A percentile compares a stretch with the other conserved stretches of the same genome.
Evolutionary conservation across 257 asterid species (phyloP).

Genomic region (Jacaranda mimosifolia): DNA sequence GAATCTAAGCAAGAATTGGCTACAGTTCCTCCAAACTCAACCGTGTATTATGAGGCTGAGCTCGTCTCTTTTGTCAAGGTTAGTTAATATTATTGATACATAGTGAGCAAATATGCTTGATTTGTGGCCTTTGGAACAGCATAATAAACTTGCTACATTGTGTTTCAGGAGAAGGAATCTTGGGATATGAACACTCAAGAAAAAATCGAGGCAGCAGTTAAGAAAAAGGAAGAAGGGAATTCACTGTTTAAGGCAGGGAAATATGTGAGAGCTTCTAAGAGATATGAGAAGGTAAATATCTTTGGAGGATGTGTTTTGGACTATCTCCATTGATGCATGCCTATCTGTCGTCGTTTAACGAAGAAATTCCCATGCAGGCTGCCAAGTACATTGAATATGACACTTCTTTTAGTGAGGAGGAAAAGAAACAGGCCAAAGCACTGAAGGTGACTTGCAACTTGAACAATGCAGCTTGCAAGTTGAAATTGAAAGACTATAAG

Average conservation of each 20-base stretch:
- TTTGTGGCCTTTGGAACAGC: background rate
- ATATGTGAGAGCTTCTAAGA: conserved; percentile 64
- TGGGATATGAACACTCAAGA: conserved; percentile 77
- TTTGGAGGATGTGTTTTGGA: background rate
- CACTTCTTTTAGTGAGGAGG: conserved; percentile 64
- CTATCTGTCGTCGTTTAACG: background rate
- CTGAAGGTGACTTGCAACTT: conserved; percentile 63
- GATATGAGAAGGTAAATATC: conserved; percentile 69
- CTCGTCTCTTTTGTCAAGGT: conserved; percentile 76
- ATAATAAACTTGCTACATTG: background rate
- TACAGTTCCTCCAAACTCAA: conserved; percentile 71
- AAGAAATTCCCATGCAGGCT: conserved; percentile 60
- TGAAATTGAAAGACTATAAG: conserved; percentile 65
- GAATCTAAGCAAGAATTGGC: conserved; percentile 65
- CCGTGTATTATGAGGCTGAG: conserved; percentile 64
- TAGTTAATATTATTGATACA: conserved; percentile 3
- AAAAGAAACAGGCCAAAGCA: conserved; percentile 63
- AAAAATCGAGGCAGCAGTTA: conserved; percentile 73
- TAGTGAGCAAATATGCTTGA: background rate
- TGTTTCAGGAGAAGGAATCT: conserved; percentile 71
- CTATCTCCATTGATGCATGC: background rate
- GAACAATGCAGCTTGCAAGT: conserved; percentile 69
- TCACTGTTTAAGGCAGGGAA: conserved; percentile 68
- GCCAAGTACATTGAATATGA: conserved; percentile 70
- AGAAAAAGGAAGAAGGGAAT: conserved; percentile 82